Base-by-base conservation (phyloP, 148 eudicot genomes). In the Camellia japonica region DNA sequence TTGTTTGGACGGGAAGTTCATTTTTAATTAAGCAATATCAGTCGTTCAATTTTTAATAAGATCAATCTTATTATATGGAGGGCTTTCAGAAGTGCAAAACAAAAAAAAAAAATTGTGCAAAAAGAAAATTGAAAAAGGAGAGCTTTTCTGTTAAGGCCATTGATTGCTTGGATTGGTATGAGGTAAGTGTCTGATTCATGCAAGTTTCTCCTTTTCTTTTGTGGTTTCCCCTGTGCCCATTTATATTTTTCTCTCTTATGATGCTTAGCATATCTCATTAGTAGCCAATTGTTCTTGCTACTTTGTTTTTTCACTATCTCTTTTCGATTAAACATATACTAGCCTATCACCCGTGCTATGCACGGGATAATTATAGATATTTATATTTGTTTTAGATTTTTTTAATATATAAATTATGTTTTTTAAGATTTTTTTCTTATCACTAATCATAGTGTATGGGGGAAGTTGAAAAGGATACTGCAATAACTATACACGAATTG, bases 131-230 rank as follows among this genome's bases (percentile, higher is more conserved):
- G 84, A 82, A 87, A 74, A 82, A 85, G 82, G 81, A 87, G 68
- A 76, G 82, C 74, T 81, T 80, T 64, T 71, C 62, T 80, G 98
- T 92, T 16, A 90, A 89, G 83, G 97, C 98, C 75, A 89, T 96
- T 82, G 97, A 96, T 86, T 96, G 99, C 90, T 83, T 92, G 83
- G 94, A 96, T 84, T 93, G 97, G 97, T 93, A 93, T 79, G 93
- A 96, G 99, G 99, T 93, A 88, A 58, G 90, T 75, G 54, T 78
- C 52, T 58, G 63, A 20, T 81, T 42, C 67, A 18, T 75, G 64
- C 75, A 55, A 19, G 19, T 76, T 63, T 46, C 59, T 51, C 49
- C 18, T 20, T 47, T 44, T 52, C 3, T 23, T 55, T 66, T 20
- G 6, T 65, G 46, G 46, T 16, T 77, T 43, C 13, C 20, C 23